Evolutionary conservation across 1,284 basidiomycete species (phyloP).

Genomic region (Cutaneotrichosporon spelunceum): DNA sequence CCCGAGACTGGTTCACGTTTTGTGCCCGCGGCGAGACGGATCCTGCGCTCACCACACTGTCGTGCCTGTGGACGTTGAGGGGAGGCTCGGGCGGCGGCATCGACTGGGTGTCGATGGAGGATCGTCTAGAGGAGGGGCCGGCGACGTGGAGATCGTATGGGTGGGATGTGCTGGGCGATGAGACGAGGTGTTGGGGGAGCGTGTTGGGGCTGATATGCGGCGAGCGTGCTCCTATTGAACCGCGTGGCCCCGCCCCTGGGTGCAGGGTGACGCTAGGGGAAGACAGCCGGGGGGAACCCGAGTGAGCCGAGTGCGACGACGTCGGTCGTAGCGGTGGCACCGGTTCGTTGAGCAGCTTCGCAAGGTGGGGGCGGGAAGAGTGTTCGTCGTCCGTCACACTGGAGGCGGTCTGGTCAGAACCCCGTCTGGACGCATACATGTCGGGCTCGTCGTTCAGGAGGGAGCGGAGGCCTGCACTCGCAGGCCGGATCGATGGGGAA

Average conservation of each 20-base stretch:
- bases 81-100: constrained; percentile 38
- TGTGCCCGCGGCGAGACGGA: constrained; percentile 41
- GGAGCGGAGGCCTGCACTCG: constrained; percentile 14
- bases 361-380: constrained; percentile 20
- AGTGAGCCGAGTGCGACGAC: constrained; percentile 9
- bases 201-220: constrained; percentile 14
- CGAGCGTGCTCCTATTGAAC: constrained; percentile 7
- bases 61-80: background rate
- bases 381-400: constrained; percentile 16
- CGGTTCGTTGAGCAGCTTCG: constrained; percentile 35
- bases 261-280: constrained; percentile 16
- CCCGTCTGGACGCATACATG: constrained; percentile 10
- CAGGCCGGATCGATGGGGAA: constrained; percentile 16
- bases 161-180: constrained; percentile 5
- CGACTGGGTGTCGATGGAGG: constrained; percentile 18
- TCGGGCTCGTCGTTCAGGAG: constrained; percentile 21
- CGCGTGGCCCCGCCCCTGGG: constrained; percentile 6
- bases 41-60: constrained; percentile 20
- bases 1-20: constrained; percentile 24
- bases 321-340: constrained; percentile 19
- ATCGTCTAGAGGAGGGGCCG: constrained; percentile 20
- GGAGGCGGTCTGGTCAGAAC: constrained; percentile 17
- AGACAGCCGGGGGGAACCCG: constrained; percentile 15
- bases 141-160: constrained; percentile 3
- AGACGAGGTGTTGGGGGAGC: constrained; percentile 1